Conservation (phyloP, 2,329 filamentous ascomycete genomes). For the Sporothrix phasma region DNA sequence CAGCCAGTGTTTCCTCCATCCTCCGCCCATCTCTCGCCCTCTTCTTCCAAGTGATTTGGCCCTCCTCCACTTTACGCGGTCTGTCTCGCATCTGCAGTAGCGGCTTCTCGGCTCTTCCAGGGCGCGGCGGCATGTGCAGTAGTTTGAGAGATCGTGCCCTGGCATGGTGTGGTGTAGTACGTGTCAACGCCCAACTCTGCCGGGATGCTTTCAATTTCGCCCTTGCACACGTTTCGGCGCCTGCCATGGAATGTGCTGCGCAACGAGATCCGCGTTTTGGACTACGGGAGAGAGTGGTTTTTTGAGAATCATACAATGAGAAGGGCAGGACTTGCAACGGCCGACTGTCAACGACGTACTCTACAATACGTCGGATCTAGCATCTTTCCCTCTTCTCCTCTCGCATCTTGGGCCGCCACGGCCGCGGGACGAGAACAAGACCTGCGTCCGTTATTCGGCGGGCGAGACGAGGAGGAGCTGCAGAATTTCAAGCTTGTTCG, state of each 20-base stretch:
- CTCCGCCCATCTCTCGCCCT: neutral
- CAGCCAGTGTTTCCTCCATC: neutral
- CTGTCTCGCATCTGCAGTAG: neutral
- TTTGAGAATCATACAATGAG: no score
- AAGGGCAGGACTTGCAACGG: no score
- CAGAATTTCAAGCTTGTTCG: neutral
- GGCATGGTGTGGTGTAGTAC: neutral
- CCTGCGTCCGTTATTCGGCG: neutral
- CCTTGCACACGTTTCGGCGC: neutral
- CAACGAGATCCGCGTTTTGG: neutral
- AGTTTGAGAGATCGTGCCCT: neutral
- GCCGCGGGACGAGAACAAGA: neutral
- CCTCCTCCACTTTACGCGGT: neutral
- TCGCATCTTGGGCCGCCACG: neutral
- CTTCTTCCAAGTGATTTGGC: no score
- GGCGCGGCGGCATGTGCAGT: neutral
- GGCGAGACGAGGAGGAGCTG: neutral
- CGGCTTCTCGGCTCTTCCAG: no score
- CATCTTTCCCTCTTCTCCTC: neutral
- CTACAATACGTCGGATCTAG: neutral
- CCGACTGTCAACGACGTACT: neutral
- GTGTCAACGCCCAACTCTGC: neutral
- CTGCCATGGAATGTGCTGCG: neutral
- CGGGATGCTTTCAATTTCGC: neutral
- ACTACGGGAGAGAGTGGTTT: neutral